Base-by-base conservation (phyloP, 2,329 filamentous ascomycete genomes). In the Onygenales sp. region DNA sequence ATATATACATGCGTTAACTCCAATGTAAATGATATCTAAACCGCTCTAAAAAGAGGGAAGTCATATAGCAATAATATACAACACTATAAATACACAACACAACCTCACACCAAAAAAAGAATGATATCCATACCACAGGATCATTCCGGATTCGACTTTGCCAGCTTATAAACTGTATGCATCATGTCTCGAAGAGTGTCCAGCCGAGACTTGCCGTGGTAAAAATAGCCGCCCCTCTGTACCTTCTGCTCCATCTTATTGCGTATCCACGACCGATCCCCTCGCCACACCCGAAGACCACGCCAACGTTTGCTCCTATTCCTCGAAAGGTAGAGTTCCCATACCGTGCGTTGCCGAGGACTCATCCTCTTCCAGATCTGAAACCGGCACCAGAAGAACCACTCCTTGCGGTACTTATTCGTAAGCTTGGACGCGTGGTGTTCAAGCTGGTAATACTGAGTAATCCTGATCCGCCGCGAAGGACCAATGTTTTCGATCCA, bases 371-470 rank as follows among this genome's bases (percentile, higher is more conserved):
- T 11, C 47, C 47, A 49, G 36, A 49, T 49, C 11, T 49, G 47
- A n/a, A 49, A 7, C 11, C 47, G 10, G 21, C 47, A 49, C 47
- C 47, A 49, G 47, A 49, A 49, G 31, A 49, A 11, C 47, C 47
- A 49, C 32, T 49, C 47, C 21, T 49, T 49, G 17, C 47, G 47
- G 34, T 49, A 49, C 11, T 4, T 34, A 14, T 49, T 37, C 36
- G 39, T 49, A 36, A 49, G 5, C 11, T 49, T 37, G 17, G 39
- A 40, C 7, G 47, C 34, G 14, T 49, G 34, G 34, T 49, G 34
- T 27, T 49, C 47, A n/a, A 49, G 47, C 11, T 37, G 47, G 17
- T 39, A 36, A 49, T 49, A 49, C 34, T 49, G 47, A 6, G 40
- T 34, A 17, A 49, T 40, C 17, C 39, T 34, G 6, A 36, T 34